Evolutionary conservation across 176 grass and related monocot genomes (phyloP).

Genomic region (Hsuehochloa calcarea): DNA sequence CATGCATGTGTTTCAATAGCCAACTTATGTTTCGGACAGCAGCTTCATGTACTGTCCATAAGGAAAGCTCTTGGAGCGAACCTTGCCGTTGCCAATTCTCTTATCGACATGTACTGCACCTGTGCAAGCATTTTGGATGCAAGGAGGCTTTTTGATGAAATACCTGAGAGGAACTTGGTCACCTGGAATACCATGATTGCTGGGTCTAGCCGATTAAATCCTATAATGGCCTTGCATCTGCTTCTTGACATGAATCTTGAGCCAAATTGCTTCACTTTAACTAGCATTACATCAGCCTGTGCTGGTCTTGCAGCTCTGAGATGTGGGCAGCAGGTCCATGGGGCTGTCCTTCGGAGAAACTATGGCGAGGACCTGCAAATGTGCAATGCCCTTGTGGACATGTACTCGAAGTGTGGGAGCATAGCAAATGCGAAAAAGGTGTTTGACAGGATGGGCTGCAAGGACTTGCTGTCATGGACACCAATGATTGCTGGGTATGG

Average conservation of each 20-base stretch:
- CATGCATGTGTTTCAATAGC: constrained; percentile 33
- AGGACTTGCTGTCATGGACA: constrained; percentile 57
- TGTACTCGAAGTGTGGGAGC: constrained; percentile 65
- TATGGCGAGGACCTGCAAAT: constrained; percentile 38
- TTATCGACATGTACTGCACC: constrained; percentile 51
- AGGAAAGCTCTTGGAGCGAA: constrained; percentile 42
- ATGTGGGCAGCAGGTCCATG: constrained; percentile 57
- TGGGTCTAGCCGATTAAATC: constrained; percentile 32
- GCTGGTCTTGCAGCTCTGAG: constrained; percentile 45
- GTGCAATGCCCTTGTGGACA: constrained; percentile 53
- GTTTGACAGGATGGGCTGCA: constrained; percentile 38
- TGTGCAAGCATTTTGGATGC: constrained; percentile 41
- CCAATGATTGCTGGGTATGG: constrained; percentile 62
- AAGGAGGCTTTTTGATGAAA: constrained; percentile 48
- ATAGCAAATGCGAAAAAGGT: constrained; percentile 40
- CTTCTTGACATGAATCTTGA: constrained; percentile 38
- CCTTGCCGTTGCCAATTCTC: constrained; percentile 51
- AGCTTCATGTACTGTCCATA: constrained; percentile 44
- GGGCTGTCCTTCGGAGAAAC: constrained; percentile 39
- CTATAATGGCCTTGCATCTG: constrained; percentile 48
- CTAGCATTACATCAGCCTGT: constrained; percentile 54
- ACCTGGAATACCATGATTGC: constrained; percentile 68
- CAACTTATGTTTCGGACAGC: constrained; percentile 36
- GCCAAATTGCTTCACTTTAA: constrained; percentile 50
- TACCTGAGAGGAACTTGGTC: constrained; percentile 41